Conservation (phyloP, 2,329 filamentous ascomycete species). For the Neoarthrinium moseri region DNA sequence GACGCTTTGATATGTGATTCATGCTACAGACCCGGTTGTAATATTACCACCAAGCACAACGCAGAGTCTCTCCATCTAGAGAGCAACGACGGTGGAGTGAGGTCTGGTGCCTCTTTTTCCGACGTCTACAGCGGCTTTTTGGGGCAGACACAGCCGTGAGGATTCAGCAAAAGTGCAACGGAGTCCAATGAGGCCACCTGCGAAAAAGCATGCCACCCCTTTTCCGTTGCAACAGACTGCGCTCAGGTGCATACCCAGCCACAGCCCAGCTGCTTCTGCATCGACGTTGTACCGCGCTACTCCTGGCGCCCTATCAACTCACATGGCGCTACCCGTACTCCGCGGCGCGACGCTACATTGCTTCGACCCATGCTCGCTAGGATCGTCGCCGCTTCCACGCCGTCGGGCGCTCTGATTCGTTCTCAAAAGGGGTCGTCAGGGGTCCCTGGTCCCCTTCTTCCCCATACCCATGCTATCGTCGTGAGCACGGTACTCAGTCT, state of each 20-base stretch:
- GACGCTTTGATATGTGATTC: too few species aligned
- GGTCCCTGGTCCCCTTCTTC: neutral
- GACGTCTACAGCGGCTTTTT: constrained; percentile 5
- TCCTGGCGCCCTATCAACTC: neutral
- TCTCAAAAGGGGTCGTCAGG: neutral
- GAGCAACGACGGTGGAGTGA: constrained; percentile 2
- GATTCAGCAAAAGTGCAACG: too few species aligned
- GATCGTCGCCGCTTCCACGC: constrained; percentile 3
- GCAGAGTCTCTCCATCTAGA: neutral
- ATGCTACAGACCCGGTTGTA: neutral
- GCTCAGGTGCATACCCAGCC: constrained; percentile 1
- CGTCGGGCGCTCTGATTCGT: neutral
- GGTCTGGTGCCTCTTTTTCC: neutral
- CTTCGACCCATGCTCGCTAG: constrained; percentile 1
- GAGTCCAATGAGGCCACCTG: neutral
- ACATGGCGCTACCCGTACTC: neutral
- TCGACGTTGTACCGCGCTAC: constrained; percentile 2
- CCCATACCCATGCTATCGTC: neutral
- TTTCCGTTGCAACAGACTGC: too few species aligned
- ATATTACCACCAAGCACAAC: neutral
- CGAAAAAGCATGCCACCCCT: neutral
- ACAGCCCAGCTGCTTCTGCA: neutral
- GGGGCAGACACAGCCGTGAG: neutral
- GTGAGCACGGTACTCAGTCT: constrained; percentile 4
- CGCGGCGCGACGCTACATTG: neutral